phyloP scores from a whole-genome alignment of 305 asterid species.

The Fraxinus latifolia region DNA sequence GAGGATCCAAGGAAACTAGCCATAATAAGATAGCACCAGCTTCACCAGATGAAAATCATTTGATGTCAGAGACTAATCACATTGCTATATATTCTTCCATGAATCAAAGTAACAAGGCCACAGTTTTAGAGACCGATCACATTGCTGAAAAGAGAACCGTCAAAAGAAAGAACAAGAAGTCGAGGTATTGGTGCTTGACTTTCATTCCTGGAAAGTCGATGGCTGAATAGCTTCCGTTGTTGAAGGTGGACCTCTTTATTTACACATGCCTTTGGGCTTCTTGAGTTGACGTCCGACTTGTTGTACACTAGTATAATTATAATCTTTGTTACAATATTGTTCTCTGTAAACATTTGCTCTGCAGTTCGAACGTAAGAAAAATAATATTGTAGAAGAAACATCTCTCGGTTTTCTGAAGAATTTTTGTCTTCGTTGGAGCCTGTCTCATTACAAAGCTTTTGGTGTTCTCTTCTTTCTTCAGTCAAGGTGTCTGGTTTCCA shows the following conservation, averaged over 20 bases:
- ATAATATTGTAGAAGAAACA: not conserved
- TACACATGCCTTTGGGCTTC: not conserved
- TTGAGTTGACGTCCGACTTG: not conserved
- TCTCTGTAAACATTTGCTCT: not conserved
- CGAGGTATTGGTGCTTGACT: slow-evolving; percentile 30
- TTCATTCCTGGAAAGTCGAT: slow-evolving; percentile 14
- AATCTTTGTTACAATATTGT: not conserved
- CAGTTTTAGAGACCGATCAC: slow-evolving; percentile 10
- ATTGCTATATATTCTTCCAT: slow-evolving; percentile 25
- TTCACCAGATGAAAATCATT: slow-evolving; percentile 40
- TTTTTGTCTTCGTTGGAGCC: not conserved
- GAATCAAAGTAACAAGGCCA: slow-evolving; percentile 11
- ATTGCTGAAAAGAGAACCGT: slow-evolving; percentile 6
- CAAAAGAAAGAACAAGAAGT: slow-evolving; percentile 24
- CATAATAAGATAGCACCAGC: slow-evolving; percentile 58
- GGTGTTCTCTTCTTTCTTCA: not conserved
- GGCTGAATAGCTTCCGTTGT: not conserved
- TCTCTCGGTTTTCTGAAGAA: not conserved
- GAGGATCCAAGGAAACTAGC: slow-evolving; percentile 50
- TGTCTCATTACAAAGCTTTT: not conserved
- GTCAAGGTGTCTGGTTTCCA: not conserved
- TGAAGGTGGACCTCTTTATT: not conserved
- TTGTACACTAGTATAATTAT: not conserved
- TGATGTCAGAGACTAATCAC: slow-evolving; percentile 12
- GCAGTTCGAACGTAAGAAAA: not conserved